Base-by-base conservation (phyloP, 805 yeast genomes). In the Yarrowia sp. region DNA sequence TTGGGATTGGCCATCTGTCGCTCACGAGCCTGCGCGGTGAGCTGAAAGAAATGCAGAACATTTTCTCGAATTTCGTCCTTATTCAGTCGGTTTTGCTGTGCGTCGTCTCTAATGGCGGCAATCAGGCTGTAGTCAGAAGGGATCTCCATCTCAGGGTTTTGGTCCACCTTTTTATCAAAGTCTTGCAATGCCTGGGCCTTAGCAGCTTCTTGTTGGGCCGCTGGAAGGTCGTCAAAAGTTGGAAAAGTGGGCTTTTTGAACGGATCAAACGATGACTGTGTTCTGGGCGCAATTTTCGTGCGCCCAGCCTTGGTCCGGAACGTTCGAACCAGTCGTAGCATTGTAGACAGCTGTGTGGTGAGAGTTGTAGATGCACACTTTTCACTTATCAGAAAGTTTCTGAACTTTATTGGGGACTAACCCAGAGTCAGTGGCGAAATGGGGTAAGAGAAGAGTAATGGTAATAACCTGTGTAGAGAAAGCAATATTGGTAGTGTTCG, bases 321-420 rank as follows among this genome's bases (percentile, higher is more conserved):
- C 35, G 41, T 35, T 28, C 61, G 38, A 32, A 21, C 35, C 46
- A 36, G 61, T 26, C 61, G 61, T n/a, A 54, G 61, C 61, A 54
- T 54, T 9, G 21, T 32, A 1, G 26, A 28, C 12, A 14, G 36
- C 12, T 3, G 22, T 28, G 22, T 28, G n/a, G 36, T 19, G 54
- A 30, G n/a, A 32, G 17, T 12, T 30, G 28, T 44, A 32, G 38
- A 48, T 30, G 54, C 54, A 48, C 38, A 48, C 54, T 48, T 48
- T 48, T 48, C 54, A 48, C 54, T 48, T 48, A 48, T 48, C 54
- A 19, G 54, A 48, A 32, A 48, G 54, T 48, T 48, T 48, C 21
- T 9, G 9, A 48, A 48, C 54, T 11, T 30, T 11, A 48, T 5
- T 14, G 7, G 30, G n/a, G 19, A 3, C 22, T 3, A 17, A 28